Base-by-base conservation (phyloP, 129 eudicot genomes). In the Flaveria ramosissima region DNA sequence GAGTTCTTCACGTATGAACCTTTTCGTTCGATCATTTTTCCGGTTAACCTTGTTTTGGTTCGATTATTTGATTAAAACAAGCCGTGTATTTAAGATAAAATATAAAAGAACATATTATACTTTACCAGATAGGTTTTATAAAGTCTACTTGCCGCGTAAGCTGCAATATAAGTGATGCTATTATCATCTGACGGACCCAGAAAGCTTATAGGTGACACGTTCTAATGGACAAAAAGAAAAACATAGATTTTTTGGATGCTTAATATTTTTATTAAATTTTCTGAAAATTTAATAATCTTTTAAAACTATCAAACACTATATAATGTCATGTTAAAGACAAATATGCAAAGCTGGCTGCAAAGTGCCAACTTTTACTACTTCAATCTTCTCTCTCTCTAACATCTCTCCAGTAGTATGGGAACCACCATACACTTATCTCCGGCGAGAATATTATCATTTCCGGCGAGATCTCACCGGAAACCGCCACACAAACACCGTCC, bases 401-500 rank as follows among this genome's bases (percentile, higher is more conserved):
- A 67, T 74, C 71, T 80, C 70, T 80, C 76, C 71, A 24, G 70
- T 13, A 70, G 45, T 55, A 80, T 80, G 84, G 84, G 84, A 42
- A 74, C 76, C n/a, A 16, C 71, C 17, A 45, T 80, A 67, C 63
- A 59, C 63, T 66, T 72, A 73, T n/a, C 75, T 73, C 75, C 62
- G 63, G 71, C 71, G 4, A 19, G 45, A 15, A 12, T 45, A 20
- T 10, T 55, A 64, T 61, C 84, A 68, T 74, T 45, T 53, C 79
- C 78, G 32, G 69, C 68, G 11, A 69, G 32, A 14, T 26, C 84
- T 42, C 43, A 27, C 55, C 53, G 71, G 75, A 74, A 74, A 80
- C 61, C 74, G 39, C 76, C 84, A 21, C 80, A 21, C 43, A 78
- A 45, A 36, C 16, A n/a, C 3, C 13, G 68, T n/a, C 57, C 68